Percentiles rank a stretch among this genome's conserved stretches.
These are phyloP conservation scores for Lichtheimia corymbifera DNA, from an alignment of 371 early-diverging fungal species.

Conservation along the genomic window DNA sequence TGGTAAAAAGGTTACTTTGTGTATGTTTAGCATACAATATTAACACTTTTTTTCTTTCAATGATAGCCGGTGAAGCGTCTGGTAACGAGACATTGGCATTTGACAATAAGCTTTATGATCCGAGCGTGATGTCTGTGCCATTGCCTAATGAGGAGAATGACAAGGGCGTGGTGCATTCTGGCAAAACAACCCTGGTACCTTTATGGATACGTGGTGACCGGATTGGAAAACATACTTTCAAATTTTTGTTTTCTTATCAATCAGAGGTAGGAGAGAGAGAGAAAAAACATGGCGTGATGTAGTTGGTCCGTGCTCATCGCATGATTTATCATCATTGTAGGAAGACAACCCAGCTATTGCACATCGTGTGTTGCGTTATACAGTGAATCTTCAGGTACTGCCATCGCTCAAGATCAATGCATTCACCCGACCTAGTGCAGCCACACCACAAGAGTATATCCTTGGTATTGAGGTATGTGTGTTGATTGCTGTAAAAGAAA, in stretches of 20 bases:
- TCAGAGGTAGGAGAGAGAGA: conserved; percentile 45
- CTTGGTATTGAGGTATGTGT: conserved; percentile 81
- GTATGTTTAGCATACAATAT: too few species aligned
- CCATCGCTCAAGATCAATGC: conserved; percentile 92
- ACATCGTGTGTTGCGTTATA: conserved; percentile 67
- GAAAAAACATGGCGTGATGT: conserved; percentile 1
- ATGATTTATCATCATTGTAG: conserved; percentile 17
- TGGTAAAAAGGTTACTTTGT: conserved; percentile 15
- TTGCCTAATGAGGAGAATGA: conserved; percentile 25
- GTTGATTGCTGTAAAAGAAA: too few species aligned
- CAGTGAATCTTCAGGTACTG: conserved; percentile 63
- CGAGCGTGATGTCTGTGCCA: conserved; percentile 46
- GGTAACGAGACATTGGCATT: conserved; percentile 11
- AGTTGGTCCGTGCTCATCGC: background rate
- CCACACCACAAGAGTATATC: conserved; percentile 73
- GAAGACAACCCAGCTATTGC: conserved; percentile 66
- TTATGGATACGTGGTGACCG: conserved; percentile 91
- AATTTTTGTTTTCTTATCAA: conserved; percentile 70
- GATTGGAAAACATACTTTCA: conserved; percentile 83
- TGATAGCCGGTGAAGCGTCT: background rate
- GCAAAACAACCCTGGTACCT: conserved; percentile 74
- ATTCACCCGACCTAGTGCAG: conserved; percentile 85
- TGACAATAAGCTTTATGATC: conserved; percentile 37
- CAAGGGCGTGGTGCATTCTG: conserved; percentile 64
- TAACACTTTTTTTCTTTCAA: too few species aligned